A percentile compares a stretch with the other conserved stretches of the same genome.
These are phyloP conservation scores for Digitaria exilis DNA, from an alignment of 202 grass and related monocot species.

Conservation along the genomic window DNA sequence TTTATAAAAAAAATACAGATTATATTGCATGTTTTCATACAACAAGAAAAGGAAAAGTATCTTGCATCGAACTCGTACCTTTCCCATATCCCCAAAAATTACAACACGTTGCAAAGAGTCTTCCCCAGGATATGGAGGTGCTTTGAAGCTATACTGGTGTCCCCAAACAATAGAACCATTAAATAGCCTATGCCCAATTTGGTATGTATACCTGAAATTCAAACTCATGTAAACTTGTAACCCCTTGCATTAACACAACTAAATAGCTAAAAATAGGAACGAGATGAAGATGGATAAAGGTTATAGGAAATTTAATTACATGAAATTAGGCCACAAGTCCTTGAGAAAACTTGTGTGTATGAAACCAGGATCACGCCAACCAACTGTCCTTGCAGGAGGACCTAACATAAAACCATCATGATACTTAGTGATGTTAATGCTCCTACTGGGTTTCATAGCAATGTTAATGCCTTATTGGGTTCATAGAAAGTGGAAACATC, in stretches of 20 bases:
- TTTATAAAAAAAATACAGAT: too few species aligned
- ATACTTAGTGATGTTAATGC: conserved; percentile 2
- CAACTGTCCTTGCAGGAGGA: conserved; percentile 87
- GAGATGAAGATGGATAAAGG: conserved; percentile 10
- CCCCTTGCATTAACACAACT: conserved; percentile 26
- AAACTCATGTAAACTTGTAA: conserved; percentile 19
- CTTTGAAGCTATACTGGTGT: conserved; percentile 71
- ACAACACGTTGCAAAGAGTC: conserved; percentile 84
- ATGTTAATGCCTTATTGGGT: neutral
- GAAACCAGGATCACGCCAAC: conserved; percentile 89
- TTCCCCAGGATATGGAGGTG: conserved; percentile 89
- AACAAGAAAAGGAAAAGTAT: neutral
- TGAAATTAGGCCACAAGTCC: conserved; percentile 81
- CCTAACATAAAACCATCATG: conserved; percentile 45
- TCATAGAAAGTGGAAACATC: conserved; percentile 3
- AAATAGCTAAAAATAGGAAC: neutral
- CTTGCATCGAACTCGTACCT: conserved; percentile 46
- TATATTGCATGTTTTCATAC: too few species aligned
- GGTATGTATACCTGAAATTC: conserved; percentile 83
- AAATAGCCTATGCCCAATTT: conserved; percentile 67
- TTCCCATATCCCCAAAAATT: conserved; percentile 93
- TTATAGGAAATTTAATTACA: conserved; percentile 48
- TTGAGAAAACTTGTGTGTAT: conserved; percentile 87
- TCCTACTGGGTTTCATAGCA: neutral
- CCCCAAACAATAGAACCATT: conserved; percentile 81